These are phyloP conservation scores for Sarocladium kiliense DNA, from an alignment of 2,329 filamentous ascomycete species.

Conservation along the genomic window DNA sequence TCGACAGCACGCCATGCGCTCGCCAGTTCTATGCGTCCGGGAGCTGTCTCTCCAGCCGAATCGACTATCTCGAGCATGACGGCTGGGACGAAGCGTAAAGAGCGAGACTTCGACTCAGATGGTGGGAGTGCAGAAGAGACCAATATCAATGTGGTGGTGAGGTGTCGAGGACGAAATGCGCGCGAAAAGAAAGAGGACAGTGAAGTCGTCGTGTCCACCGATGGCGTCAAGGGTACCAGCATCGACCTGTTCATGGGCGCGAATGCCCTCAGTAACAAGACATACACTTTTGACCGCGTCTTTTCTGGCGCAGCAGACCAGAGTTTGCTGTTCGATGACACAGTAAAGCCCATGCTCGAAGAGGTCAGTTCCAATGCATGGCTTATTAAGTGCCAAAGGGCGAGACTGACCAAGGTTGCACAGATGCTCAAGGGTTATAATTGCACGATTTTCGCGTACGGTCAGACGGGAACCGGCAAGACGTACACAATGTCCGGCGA, in stretches of 20 bases:
- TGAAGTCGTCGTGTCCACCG: slow-evolving; percentile 81
- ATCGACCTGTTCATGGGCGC: slow-evolving; percentile 90
- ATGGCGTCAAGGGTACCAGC: slow-evolving; percentile 79
- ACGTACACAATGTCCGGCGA: slow-evolving; percentile 99
- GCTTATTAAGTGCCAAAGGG: too few species aligned
- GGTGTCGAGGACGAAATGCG: slow-evolving; percentile 88
- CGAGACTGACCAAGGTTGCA: background rate
- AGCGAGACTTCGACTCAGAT: slow-evolving; percentile 71
- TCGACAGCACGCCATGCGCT: slow-evolving; percentile 20
- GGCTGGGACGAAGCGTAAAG: slow-evolving; percentile 73
- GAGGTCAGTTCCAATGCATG: slow-evolving; percentile 66
- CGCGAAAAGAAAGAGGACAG: slow-evolving; percentile 93
- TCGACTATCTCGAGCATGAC: slow-evolving; percentile 44
- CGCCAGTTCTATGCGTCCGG: slow-evolving; percentile 11
- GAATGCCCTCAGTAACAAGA: slow-evolving; percentile 89
- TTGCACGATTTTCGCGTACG: slow-evolving; percentile 98
- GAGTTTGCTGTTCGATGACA: slow-evolving; percentile 89
- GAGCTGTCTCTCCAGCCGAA: slow-evolving; percentile 61
- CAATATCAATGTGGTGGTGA: slow-evolving; percentile 95
- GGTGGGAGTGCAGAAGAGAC: slow-evolving; percentile 68
- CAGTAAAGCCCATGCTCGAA: slow-evolving; percentile 86
- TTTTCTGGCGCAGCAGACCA: slow-evolving; percentile 95
- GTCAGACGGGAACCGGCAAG: slow-evolving; percentile 96
- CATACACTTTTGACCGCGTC: slow-evolving; percentile 94
- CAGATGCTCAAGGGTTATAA: slow-evolving; percentile 94